Conservation (phyloP, 768 basidiomycete genomes). For the Pleurotus platypus region DNA sequence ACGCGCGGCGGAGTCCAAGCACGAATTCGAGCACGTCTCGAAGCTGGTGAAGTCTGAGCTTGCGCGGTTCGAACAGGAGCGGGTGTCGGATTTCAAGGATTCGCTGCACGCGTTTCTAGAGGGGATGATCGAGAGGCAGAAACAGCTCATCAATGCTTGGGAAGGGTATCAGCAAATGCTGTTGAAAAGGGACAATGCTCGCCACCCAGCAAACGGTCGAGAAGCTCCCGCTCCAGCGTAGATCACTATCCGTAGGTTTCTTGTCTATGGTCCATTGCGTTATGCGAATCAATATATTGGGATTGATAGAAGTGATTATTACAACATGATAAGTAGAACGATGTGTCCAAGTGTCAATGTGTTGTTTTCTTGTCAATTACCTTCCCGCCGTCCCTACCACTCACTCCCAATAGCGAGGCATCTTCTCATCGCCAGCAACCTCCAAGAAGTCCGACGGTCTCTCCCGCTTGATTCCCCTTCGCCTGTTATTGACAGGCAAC, state of each 20-base stretch:
- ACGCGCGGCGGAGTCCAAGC: constrained; percentile 74
- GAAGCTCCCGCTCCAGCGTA: no score
- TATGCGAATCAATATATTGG: no score
- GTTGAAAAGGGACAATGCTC: constrained; percentile 41
- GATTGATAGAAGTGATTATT: no score
- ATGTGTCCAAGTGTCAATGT: no score
- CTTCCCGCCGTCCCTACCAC: neutral
- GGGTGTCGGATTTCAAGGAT: constrained; percentile 89
- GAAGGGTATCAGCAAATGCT: constrained; percentile 77
- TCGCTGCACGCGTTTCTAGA: constrained; percentile 81
- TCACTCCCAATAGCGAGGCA: constrained; percentile 78
- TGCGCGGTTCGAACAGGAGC: constrained; percentile 87
- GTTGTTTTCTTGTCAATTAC: neutral
- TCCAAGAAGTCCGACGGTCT: constrained; percentile 84
- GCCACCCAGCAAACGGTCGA: neutral
- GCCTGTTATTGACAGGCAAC: constrained; percentile 75
- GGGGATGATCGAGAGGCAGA: constrained; percentile 83
- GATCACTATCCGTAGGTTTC: no score
- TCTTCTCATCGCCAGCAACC: constrained; percentile 65
- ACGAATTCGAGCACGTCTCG: constrained; percentile 87
- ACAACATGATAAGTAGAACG: no score
- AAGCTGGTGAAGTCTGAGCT: constrained; percentile 88
- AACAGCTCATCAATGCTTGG: constrained; percentile 78
- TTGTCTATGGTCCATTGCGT: no score
- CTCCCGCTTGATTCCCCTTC: constrained; percentile 75